Evolutionary conservation across 2,329 filamentous ascomycete species (phyloP).

Genomic region (Penicillium sp.): DNA sequence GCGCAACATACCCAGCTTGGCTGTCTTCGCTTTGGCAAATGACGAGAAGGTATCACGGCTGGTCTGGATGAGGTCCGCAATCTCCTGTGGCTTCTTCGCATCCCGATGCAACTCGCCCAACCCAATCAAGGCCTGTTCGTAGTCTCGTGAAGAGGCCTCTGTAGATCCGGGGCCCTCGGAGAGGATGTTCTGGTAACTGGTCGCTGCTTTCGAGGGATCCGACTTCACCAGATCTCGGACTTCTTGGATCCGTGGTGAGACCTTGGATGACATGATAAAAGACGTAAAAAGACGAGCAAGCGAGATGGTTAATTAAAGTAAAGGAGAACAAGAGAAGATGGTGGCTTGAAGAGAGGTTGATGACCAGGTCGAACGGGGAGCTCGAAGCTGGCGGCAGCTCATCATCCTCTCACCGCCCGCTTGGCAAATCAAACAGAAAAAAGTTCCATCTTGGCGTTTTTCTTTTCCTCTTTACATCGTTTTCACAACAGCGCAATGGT

Average conservation of each 20-base stretch:
- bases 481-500: slow-evolving; percentile 30
- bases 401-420: slow-evolving; percentile 31
- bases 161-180: slow-evolving; percentile 78
- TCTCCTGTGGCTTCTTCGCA: slow-evolving; percentile 71
- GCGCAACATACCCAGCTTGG: slow-evolving; percentile 76
- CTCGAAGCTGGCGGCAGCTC: slow-evolving; percentile 31
- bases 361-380: slow-evolving; percentile 21
- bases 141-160: slow-evolving; percentile 84
- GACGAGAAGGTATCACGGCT: slow-evolving; percentile 89
- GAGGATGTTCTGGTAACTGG: slow-evolving; percentile 85
- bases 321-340: slow-evolving; percentile 6
- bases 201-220: slow-evolving; percentile 79
- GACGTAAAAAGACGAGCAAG: background rate
- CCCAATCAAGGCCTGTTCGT: slow-evolving; percentile 82
- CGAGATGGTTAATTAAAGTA: background rate
- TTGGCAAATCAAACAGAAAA: slow-evolving; percentile 36
- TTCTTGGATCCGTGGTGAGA: slow-evolving; percentile 73
- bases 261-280: slow-evolving; percentile 49
- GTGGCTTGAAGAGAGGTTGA: slow-evolving; percentile 20
- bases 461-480: slow-evolving; percentile 14
- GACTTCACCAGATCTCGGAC: slow-evolving; percentile 79
- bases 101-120: slow-evolving; percentile 92
- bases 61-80: slow-evolving; percentile 85
- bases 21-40: slow-evolving; percentile 98
- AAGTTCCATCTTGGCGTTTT: slow-evolving; percentile 24